Percentiles rank a stretch among this genome's conserved stretches.
Conservation (phyloP, 371 early-diverging fungal species). For the Rhizopus microsporus region DNA sequence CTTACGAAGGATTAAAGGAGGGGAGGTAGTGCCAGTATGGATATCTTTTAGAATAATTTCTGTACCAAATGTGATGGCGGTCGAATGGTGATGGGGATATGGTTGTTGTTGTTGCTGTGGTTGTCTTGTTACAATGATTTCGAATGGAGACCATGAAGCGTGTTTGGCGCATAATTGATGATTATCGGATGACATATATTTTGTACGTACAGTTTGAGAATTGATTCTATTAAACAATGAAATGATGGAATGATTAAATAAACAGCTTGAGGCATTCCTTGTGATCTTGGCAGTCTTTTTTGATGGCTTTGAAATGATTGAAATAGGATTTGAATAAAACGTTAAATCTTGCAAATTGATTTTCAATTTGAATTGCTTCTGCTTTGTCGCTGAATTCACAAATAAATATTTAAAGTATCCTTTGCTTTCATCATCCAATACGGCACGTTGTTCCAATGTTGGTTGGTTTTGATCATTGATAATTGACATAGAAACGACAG, state of each 20-base stretch:
- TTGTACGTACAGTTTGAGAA: slow-evolving; percentile 85
- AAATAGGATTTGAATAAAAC: slow-evolving; percentile 70
- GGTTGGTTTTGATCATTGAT: slow-evolving; percentile 56
- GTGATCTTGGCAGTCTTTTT: slow-evolving; percentile 79
- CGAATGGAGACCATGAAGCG: slow-evolving; percentile 76
- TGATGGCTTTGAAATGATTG: slow-evolving; percentile 85
- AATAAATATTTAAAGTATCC: slow-evolving; percentile 72
- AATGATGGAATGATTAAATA: slow-evolving; percentile 67
- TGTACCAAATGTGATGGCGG: slow-evolving; percentile 62
- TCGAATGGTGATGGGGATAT: slow-evolving; percentile 44
- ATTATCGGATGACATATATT: slow-evolving; percentile 68
- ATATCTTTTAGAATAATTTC: slow-evolving; percentile 70
- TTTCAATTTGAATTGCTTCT: slow-evolving; percentile 74
- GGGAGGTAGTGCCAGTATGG: slow-evolving; percentile 65
- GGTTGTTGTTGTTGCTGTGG: slow-evolving; percentile 15
- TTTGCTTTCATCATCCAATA: slow-evolving; percentile 55
- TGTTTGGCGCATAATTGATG: slow-evolving; percentile 71
- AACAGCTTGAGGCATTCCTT: slow-evolving; percentile 73
- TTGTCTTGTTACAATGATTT: slow-evolving; percentile 62
- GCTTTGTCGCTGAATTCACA: slow-evolving; percentile 76
- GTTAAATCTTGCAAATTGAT: slow-evolving; percentile 48
- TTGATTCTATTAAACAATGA: slow-evolving; percentile 80
- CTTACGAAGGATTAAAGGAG: slow-evolving; percentile 74
- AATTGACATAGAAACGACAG: slow-evolving; percentile 54
- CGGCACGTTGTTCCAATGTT: slow-evolving; percentile 53